phyloP scores from a whole-genome alignment of 2,329 filamentous ascomycete genomes.

The Curvularia eragrostidis region DNA sequence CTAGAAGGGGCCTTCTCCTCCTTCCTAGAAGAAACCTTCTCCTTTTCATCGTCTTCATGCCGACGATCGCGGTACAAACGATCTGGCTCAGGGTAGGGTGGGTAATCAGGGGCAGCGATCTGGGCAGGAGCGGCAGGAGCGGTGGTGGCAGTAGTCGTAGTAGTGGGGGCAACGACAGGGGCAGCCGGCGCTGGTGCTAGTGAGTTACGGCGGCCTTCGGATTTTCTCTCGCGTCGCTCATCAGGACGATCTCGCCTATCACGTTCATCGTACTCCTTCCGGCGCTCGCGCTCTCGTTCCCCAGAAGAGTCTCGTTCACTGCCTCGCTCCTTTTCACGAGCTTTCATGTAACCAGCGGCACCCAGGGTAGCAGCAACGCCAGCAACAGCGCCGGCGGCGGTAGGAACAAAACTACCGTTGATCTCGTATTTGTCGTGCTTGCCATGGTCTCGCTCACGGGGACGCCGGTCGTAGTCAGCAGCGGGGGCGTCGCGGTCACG shows the following conservation, averaged over 20 bases:
- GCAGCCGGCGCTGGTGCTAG: constrained; percentile 27
- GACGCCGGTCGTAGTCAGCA: constrained; percentile 42
- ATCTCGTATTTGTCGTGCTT: constrained; percentile 22
- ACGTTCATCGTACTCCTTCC: constrained; percentile 40
- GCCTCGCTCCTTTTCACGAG: constrained; percentile 40
- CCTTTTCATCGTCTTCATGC: constrained; percentile 42
- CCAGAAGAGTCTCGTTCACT: constrained; percentile 19
- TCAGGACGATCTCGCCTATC: constrained; percentile 33
- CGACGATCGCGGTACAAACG: constrained; percentile 41
- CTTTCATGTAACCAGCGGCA: constrained; percentile 40
- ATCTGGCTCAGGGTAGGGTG: constrained; percentile 32
- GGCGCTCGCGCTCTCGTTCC: constrained; percentile 52
- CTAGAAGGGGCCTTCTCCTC: constrained; percentile 32
- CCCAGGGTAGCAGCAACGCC: constrained; percentile 41
- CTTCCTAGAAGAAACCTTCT: constrained; percentile 34
- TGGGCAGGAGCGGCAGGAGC: constrained; percentile 8
- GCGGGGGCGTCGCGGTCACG: constrained; percentile 33
- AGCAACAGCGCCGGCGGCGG: constrained; percentile 40
- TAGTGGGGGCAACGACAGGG: constrained; percentile 21
- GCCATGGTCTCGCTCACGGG: constrained; percentile 40
- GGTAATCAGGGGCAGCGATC: constrained; percentile 24
- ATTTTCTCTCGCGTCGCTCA: constrained; percentile 36
- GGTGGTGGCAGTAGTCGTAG: constrained; percentile 24
- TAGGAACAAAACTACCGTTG: constrained; percentile 22
- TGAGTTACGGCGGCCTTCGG: constrained; percentile 29